phyloP scores from a whole-genome alignment of 2,329 filamentous ascomycete species.

The Colletotrichum limetticola region DNA sequence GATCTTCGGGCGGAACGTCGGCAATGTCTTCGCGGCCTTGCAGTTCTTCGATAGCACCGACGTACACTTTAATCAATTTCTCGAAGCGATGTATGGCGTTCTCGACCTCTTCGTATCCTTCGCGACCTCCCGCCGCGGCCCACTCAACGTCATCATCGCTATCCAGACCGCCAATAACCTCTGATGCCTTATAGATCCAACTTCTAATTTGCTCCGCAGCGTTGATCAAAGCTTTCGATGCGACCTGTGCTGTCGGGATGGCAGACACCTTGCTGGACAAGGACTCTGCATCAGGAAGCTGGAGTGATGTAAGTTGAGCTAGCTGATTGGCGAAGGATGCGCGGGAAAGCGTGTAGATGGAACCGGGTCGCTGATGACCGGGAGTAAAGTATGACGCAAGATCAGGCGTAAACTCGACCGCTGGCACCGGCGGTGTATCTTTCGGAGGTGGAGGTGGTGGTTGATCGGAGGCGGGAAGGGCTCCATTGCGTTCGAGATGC shows the following conservation, averaged over 20 bases:
- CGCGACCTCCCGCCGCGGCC: conserved; percentile 87
- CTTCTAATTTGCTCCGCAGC: conserved; percentile 92
- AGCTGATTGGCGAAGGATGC: conserved; percentile 94
- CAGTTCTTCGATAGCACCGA: conserved; percentile 91
- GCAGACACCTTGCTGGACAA: conserved; percentile 85
- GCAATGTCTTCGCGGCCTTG: conserved; percentile 82
- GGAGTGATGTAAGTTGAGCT: conserved; percentile 89
- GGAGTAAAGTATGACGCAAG: conserved; percentile 74
- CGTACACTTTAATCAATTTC: conserved; percentile 89
- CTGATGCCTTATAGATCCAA: conserved; percentile 93
- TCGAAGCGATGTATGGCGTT: conserved; percentile 86
- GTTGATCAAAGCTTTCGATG: conserved; percentile 83
- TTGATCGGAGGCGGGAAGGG: conserved; percentile 50
- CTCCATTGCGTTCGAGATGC: conserved; percentile 63
- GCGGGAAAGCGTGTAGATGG: conserved; percentile 92
- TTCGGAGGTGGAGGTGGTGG: conserved; percentile 58
- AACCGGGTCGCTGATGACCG: conserved; percentile 77
- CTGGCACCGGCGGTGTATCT: conserved; percentile 53
- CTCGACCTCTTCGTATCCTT: conserved; percentile 80
- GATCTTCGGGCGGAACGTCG: conserved; percentile 75
- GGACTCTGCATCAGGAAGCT: conserved; percentile 85
- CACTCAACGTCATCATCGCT: conserved; percentile 98
- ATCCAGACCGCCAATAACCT: conserved; percentile 88
- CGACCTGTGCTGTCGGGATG: conserved; percentile 86
- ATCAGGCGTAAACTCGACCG: conserved; percentile 60